Evolutionary conservation across 805 yeast genomes (phyloP).

Genomic region (Barnettozyma californica): DNA sequence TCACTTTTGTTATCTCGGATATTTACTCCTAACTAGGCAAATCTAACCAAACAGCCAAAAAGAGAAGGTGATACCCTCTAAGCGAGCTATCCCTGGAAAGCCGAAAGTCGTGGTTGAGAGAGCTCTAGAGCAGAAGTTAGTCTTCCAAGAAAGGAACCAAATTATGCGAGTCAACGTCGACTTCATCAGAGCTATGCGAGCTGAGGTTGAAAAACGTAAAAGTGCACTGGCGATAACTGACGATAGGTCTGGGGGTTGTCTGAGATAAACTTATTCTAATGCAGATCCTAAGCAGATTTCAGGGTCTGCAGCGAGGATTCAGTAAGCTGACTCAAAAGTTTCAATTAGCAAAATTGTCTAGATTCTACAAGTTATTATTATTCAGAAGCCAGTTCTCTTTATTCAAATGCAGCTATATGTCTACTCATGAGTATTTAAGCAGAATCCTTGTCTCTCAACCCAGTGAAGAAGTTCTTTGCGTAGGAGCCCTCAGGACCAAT

Average conservation of each 20-base stretch:
- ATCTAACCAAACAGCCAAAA: background rate
- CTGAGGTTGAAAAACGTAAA: no score
- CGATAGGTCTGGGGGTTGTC: no score
- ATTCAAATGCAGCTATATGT: background rate
- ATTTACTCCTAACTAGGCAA: background rate
- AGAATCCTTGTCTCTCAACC: constrained; percentile 47
- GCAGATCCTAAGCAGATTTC: no score
- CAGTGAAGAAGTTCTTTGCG: constrained; percentile 60
- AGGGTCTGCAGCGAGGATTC: no score
- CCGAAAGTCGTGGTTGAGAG: background rate
- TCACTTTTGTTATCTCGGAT: background rate
- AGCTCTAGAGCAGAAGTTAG: no score
- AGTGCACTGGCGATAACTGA: no score
- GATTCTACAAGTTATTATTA: background rate
- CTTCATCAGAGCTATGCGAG: no score
- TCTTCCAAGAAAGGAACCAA: no score
- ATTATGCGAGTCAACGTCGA: no score
- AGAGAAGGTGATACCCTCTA: background rate
- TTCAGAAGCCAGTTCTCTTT: constrained; percentile 3
- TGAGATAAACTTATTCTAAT: no score
- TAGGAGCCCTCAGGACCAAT: constrained; percentile 41
- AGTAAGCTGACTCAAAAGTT: no score
- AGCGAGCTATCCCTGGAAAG: background rate
- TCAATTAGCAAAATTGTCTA: no score
- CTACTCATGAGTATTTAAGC: constrained; percentile 12